Base-by-base conservation (phyloP, 805 yeast species). In the Candida orba region DNA sequence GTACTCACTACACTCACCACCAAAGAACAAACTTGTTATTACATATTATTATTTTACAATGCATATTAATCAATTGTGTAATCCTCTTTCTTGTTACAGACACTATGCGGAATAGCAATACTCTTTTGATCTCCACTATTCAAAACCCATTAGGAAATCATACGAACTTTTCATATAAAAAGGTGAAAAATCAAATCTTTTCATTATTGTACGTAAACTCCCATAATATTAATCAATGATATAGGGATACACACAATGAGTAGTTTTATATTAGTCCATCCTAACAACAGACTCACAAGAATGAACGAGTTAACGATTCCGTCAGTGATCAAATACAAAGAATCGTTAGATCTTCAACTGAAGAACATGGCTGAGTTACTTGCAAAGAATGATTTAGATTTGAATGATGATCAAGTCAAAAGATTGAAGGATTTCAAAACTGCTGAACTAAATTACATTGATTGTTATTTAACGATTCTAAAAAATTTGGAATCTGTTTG, bases 291-390 rank as follows among this genome's bases (percentile, higher is more conserved):
- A 15, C 48, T 57, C 22, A 53, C 59, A 1, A 42, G 45, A 37
- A 46, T 57, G 31, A 52, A 52, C 22, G 42, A 46, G 23, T 47
- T 55, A 17, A 50, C 58, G 25, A 55, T 54, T 8, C 56, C 60
- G 4, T 45, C 37, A 20, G 42, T 57, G 24, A 46, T 46, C 36
- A 40, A 44, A 27, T 51, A 53, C 22, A 47, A 41, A 27, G 17
- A 15, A 2, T n/a, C 36, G 17, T 30, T 56, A 4, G 44, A 50
- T 31, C 7, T 24, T 3, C 57, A 52, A 23, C 40, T 49, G 24
- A 46, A 29, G 18, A 46, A 15, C 34, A 35, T 27, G 36, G 29
- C 29, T 27, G 29, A 27, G 29, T 10, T 27, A 13, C 10, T 27
- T 4, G 14, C 12, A 27, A 42, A 20, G 0, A 42, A 44, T 15